Base-by-base conservation (phyloP, 169 alveolate species). In the Cytauxzoon felis region DNA sequence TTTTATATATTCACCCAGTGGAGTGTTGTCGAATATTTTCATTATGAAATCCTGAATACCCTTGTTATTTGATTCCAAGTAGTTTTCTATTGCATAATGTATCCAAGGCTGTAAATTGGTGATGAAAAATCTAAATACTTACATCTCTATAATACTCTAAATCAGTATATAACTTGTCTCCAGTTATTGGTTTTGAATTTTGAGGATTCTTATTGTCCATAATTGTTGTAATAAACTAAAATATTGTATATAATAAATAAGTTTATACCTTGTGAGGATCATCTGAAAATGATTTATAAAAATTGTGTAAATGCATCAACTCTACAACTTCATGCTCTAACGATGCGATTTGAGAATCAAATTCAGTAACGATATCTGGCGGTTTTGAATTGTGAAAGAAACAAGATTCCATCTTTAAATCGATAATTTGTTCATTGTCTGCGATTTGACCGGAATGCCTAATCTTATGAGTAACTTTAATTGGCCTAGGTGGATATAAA, bases 191-290 rank as follows among this genome's bases (percentile, higher is more conserved):
- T 23, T 56, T 56, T 50, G 6, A 34, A 41, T 56, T 56, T n/a
- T 56, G 56, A 56, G 32, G 16, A 24, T 56, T 40, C 41, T 23
- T n/a, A 52, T 56, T 56, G 5, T 33, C 51, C 24, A 56, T 56
- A 21, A 16, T 27, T 26, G 6, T 56, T 19, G 48, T 6, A 36
- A 56, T 56, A 33, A 56, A 56, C 66, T 56, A 40, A 36, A 56
- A 36, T 18, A 8, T 27, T 6, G 43, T 52, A 27, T 52, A 6
- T 6, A 8, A 7, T 6, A 32, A 45, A 1, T 26, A 45, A 45
- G 1, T 2, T n/a, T 19, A 18, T 54, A 54, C 66, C 66, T 40
- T 33, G 56, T 56, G 56, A n/a, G 79, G 79, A 18, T 66, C 79
- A n/a, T 16, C 23, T 8, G 71, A 9, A 30, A 16, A 66, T 38